Evolutionary conservation across 163 green algal genomes (phyloP), one percentile per base, ranked within the genome.

Genomic region (Volvox carteri): DNA sequence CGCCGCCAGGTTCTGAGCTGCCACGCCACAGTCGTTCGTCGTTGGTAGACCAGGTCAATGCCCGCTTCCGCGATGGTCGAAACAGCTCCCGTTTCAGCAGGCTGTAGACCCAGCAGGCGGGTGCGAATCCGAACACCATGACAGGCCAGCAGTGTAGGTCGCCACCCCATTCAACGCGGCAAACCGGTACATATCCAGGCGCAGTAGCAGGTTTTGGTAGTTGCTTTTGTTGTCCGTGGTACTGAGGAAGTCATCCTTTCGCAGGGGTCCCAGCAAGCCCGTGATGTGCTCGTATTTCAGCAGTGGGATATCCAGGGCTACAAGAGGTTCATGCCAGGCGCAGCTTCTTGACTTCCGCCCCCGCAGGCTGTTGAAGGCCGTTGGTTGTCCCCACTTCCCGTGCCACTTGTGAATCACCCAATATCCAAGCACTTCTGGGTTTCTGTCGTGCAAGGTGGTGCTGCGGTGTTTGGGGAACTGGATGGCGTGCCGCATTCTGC

Each of bases 391-490:
- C 72, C 41, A 62, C 72, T 60, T 42, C 4, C 23, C 23, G 16
- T 41, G 41, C 41, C 72, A 80, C 6, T 42, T 8, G 21, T 25
- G 3, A 2, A 80, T 62, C 5, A 41, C 72, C 11, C 72, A 5
- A 21, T 41, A 6, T 60, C 6, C 21, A 80, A 11, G 41, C 42
- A 58, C 25, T 80, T 80, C 42, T 60, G 42, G 18, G 60, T 5
- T 23, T 80, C 72, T 28, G 41, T 25, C 3, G 42, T 41, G 72
- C 14, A 21, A 54, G 9, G 7, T 5, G 37, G 68, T 52, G 37
- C 68, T 77, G 68, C 37, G 35, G 39, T 54, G 68, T 14, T 84
- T 84, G 19, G 76, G 52, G 35, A 70, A 84, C 52, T 84, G 52
- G 33, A 73, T 35, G 2, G 7, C 30, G 52, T 44, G 48, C 21